Base-by-base conservation (phyloP, 1,284 basidiomycete genomes). In the Marasmius tenuissimus region DNA sequence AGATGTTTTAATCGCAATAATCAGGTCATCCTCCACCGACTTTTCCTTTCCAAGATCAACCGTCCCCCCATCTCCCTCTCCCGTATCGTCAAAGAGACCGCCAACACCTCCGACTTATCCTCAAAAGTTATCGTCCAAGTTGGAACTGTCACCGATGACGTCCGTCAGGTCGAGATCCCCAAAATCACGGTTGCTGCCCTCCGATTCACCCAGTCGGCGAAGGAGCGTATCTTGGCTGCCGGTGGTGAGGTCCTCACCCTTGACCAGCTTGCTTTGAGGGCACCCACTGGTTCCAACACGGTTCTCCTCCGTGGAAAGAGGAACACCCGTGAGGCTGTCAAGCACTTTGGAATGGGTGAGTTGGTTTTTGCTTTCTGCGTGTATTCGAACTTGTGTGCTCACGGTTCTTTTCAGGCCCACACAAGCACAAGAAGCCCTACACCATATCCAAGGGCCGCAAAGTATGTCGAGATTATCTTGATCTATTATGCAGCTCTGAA, bases 41-140 rank as follows among this genome's bases (percentile, higher is more conserved):
- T 99, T 66, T 99, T 96, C 86, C 91, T 96, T 80, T 96, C 93
- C 76, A 96, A 96, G 86, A 89, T 87, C 87, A 99, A 99, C 89
- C 94, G 95, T 68, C 95, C 97, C 59, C 97, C 97, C 62, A 82
- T 99, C 68, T 98, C 97, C 71, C 85, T 98, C 71, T 97, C 95
- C 65, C 87, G 91, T 74, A 93, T 97, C 72, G 79, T 89, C 67
- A 94, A 89, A 78, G 90, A 95, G 78, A 93, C 93, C 59, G 75
- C 83, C 62, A 83, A 79, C 67, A 85, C 88, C 61, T 79, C 86
- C 66, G 88, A 94, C 66, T 87, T 86, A 68, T 82, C 85, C 61
- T 86, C 86, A 66, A 96, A 97, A 84, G 88, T 92, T 70, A 85
- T 99, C 70, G 96, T 98, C 68, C 81, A 87, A 62, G 94, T 99